These are phyloP conservation scores for Sporodiniella umbellata DNA, from an alignment of 371 early-diverging fungal species.

Conservation along the genomic window DNA sequence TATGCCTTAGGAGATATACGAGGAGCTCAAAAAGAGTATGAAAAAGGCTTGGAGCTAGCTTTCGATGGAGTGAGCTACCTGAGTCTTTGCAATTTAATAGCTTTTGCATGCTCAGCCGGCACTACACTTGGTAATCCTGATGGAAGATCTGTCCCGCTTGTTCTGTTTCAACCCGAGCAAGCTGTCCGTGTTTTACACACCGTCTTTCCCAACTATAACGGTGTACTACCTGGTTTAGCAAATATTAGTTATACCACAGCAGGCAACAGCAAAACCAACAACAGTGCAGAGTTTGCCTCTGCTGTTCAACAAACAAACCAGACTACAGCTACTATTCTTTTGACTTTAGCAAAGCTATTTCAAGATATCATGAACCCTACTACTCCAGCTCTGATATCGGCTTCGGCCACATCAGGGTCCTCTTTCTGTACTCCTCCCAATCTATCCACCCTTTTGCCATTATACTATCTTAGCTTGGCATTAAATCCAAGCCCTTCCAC, in stretches of 20 bases:
- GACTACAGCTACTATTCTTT: slow-evolving; percentile 73
- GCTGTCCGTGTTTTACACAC: slow-evolving; percentile 54
- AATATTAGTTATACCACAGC: neutral
- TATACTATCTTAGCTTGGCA: slow-evolving; percentile 82
- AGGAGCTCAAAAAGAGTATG: slow-evolving; percentile 78
- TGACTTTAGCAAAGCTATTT: slow-evolving; percentile 84
- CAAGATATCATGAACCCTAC: slow-evolving; percentile 68
- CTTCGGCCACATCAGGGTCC: slow-evolving; percentile 37
- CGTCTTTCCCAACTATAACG: slow-evolving; percentile 60
- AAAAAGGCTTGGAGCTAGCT: slow-evolving; percentile 73
- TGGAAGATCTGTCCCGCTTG: slow-evolving; percentile 36
- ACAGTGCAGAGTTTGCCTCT: slow-evolving; percentile 13
- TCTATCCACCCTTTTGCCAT: slow-evolving; percentile 64
- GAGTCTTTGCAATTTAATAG: slow-evolving; percentile 50
- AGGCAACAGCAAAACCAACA: slow-evolving; percentile 2
- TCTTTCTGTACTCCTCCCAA: slow-evolving; percentile 43
- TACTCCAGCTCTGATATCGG: slow-evolving; percentile 40
- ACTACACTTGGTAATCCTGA: slow-evolving; percentile 12
- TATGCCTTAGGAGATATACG: slow-evolving; percentile 72
- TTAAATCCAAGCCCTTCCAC: slow-evolving; percentile 84
- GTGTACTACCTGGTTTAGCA: slow-evolving; percentile 60
- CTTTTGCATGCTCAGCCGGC: slow-evolving; percentile 22
- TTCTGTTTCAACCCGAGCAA: slow-evolving; percentile 68
- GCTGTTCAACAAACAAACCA: slow-evolving; percentile 64
- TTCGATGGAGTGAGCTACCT: slow-evolving; percentile 67